Percentiles rank a stretch among this genome's conserved stretches.
phyloP scores from a whole-genome alignment of 257 asterid genomes.

The Solanum rostratum region DNA sequence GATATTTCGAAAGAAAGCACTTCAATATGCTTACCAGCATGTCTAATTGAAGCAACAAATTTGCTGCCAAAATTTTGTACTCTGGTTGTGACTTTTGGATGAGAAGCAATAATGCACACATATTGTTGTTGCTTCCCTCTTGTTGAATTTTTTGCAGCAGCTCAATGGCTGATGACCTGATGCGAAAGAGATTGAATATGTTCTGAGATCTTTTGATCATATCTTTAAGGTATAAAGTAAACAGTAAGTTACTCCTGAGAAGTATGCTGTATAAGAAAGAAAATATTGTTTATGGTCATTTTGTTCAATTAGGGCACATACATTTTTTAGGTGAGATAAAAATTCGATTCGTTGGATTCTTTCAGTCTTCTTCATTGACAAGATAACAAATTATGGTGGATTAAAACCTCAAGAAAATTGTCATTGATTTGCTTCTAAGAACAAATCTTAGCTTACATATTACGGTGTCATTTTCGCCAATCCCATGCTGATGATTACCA shows the following conservation, averaged over 20 bases:
- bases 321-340: background rate
- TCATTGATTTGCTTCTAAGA: background rate
- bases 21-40: conserved; percentile 40
- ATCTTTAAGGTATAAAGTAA: background rate
- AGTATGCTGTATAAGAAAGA: background rate
- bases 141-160: conserved; percentile 59
- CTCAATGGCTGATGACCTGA: conserved; percentile 52
- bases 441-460: background rate
- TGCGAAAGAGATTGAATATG: background rate
- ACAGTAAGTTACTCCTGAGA: background rate
- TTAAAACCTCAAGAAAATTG: background rate
- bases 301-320: background rate
- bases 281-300: background rate
- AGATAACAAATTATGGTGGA: background rate
- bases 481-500: background rate
- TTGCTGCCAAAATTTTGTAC: conserved; percentile 67
- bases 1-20: background rate
- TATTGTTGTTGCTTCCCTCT: conserved; percentile 44
- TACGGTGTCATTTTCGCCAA: background rate
- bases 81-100: conserved; percentile 50
- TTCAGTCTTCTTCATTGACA: background rate
- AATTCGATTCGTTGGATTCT: background rate
- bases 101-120: conserved; percentile 45
- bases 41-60: conserved; percentile 67
- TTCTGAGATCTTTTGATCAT: background rate